Evolutionary conservation across 2,329 filamentous ascomycete genomes (phyloP).

Genomic region (Chrysosphaeria jannelii): DNA sequence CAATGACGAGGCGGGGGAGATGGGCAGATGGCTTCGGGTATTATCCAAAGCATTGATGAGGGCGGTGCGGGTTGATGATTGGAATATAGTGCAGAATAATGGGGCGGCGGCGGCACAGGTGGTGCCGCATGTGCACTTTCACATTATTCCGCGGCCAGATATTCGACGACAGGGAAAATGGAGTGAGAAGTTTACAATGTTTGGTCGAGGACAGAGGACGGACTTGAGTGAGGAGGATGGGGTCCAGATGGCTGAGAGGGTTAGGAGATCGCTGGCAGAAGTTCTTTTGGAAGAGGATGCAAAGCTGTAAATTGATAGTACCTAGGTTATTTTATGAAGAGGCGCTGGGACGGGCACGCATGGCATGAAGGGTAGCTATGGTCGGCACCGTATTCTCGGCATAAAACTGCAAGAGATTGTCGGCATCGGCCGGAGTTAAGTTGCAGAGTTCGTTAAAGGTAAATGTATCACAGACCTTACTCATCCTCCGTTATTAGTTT

Average conservation of each 20-base stretch:
- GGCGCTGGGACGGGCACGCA: conserved; percentile 11
- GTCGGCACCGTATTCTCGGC: conserved; percentile 21
- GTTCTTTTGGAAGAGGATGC: conserved; percentile 6
- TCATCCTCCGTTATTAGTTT: conserved; percentile 42
- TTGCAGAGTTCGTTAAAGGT: conserved; percentile 57
- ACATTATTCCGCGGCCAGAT: conserved; percentile 66
- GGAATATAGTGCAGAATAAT: conserved; percentile 95
- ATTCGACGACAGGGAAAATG: conserved; percentile 19
- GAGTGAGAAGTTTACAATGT: conserved; percentile 52
- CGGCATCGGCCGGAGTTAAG: conserved; percentile 64
- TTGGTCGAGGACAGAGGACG: conserved; percentile 39
- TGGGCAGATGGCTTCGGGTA: conserved; percentile 38
- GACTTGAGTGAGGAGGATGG: conserved; percentile 55
- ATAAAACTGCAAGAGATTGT: conserved; percentile 52
- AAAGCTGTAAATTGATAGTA: conserved; percentile 1
- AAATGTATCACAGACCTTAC: conserved; percentile 65
- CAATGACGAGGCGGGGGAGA: conserved; percentile 28
- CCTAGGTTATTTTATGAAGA: neutral
- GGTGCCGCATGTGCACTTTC: conserved; percentile 81
- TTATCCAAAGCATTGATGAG: conserved; percentile 39
- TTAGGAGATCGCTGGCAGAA: conserved; percentile 3
- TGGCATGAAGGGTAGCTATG: conserved; percentile 21
- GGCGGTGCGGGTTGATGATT: conserved; percentile 46
- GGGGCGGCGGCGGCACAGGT: conserved; percentile 72
- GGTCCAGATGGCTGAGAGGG: conserved; percentile 16